Base-by-base conservation (phyloP, 805 yeast genomes). In the Sungouiozyma ichnusensis region DNA sequence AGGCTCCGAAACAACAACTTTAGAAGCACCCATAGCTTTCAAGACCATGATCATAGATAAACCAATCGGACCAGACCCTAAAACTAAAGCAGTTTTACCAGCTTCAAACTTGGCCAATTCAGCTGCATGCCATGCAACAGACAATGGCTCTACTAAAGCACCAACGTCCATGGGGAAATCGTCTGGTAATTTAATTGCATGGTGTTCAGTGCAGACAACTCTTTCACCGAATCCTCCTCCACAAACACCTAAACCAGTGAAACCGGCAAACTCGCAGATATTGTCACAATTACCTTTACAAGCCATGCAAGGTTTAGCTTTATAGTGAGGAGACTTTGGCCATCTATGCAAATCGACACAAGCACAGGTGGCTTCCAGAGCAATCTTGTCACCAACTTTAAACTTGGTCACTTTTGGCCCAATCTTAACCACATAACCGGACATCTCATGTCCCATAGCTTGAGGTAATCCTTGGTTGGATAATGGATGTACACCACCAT, bases 21-120 rank as follows among this genome's bases (percentile, higher is more conserved):
- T 72, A 17, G 63, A 62, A 38, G 68, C 67, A 3, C 74, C 80
- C 45, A 66, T 66, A 35, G 75, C 67, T 15, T 76, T 73, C 39
- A 76, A 62, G 16, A 74, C 79, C 36, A 77, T 58, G n/a, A 76
- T 63, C 3, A 79, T 68, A 17, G 81, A 74, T 18, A 78, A 58
- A 4, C 83, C 82, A 53, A 77, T 76, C 17, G 81, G 79, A 3
- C 83, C 83, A 20, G 77, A 74, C 24, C 82, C 82, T 14, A 77
- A 53, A 14, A 77, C 73, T 37, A 76, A 58, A 3, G 73, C 76
- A 18, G 65, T 54, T 32, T 67, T 64, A 20, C 77, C 79, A 17
- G 52, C 59, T 42, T 63, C 53, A 49, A 73, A 70, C 0, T 67
- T 52, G 60, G 76, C 62, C 3, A 69, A 61, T 44, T 68, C 64